Base-by-base conservation (phyloP, 495 filamentous ascomycete species). In the Trichoderma gamsii region DNA sequence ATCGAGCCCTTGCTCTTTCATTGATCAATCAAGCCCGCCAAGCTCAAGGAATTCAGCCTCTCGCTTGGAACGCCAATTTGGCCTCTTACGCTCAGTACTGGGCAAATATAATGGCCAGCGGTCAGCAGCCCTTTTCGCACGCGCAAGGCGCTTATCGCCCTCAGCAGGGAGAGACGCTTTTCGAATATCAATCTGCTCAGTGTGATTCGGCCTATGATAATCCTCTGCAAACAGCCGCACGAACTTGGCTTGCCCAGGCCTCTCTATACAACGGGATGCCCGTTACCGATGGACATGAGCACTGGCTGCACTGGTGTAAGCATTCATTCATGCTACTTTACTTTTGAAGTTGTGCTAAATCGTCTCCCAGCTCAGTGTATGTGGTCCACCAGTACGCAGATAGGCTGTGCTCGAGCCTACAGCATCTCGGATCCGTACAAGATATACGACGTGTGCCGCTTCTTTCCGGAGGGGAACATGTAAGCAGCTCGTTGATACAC, bases 351-450 rank as follows among this genome's bases (percentile, higher is more conserved):
- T 3, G 27, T 29, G 23, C 56, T 61, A 4, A 61, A 4, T 15
- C n/a, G 13, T 13, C 23, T 29, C 16, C 27, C 4, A 61, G 56
- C 56, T 13, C 56, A 61, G 56, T 61, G 56, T 32, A 61, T 61
- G 56, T 61, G 56, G 56, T 61, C 56, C 9, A 61, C 56, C 23
- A 61, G 23, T 11, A 61, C 56, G 6, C 56, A 61, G 12, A 32
- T 61, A 29, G 56, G 56, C 56, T 61, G 56, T 13, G 56, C 56
- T 61, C 56, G 56, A 61, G 56, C 56, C 12, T 61, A 61, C 27
- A 61, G 56, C 56, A 61, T 61, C 16, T 61, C 56, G 27, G 56
- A 61, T 5, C 23, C 56, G 12, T 61, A 61, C 27, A 61, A 61
- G 13, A 32, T 16, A 4, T 61, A 61, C 56, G 56, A 61, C 9